Percentiles rank a stretch among this genome's conserved stretches.
Evolutionary conservation across 2,329 filamentous ascomycete genomes (phyloP).

Genomic region (Phaeosphaeriaceae sp.): DNA sequence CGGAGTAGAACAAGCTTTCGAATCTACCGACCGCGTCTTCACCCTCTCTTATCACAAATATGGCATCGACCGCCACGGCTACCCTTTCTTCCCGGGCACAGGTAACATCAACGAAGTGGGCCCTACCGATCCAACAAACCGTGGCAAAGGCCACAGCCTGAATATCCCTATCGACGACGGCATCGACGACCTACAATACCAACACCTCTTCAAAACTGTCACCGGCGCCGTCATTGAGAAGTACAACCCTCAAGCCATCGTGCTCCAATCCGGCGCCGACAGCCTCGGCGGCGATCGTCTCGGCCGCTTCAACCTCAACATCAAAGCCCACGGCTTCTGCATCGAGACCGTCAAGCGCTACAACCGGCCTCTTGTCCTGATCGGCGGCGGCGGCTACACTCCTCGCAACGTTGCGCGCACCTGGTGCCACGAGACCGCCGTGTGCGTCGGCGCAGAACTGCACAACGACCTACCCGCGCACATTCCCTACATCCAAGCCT

Average conservation of each 20-base stretch:
- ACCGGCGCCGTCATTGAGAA: slow-evolving; percentile 79
- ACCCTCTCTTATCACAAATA: slow-evolving; percentile 98
- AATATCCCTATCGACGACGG: slow-evolving; percentile 92
- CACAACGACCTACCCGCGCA: slow-evolving; percentile 76
- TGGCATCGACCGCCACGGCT: slow-evolving; percentile 66
- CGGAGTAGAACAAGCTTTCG: slow-evolving; percentile 89
- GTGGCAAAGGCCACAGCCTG: slow-evolving; percentile 85
- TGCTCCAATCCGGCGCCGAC: slow-evolving; percentile 94
- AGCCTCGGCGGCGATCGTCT: slow-evolving; percentile 91
- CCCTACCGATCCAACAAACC: slow-evolving; percentile 80
- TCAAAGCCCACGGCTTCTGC: slow-evolving; percentile 90
- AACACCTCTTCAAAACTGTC: slow-evolving; percentile 81
- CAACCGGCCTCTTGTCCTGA: slow-evolving; percentile 81
- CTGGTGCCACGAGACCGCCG: slow-evolving; percentile 95
- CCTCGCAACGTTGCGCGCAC: slow-evolving; percentile 94
- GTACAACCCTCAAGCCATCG: slow-evolving; percentile 90
- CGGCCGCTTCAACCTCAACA: slow-evolving; percentile 95
- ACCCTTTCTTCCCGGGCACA: slow-evolving; percentile 85
- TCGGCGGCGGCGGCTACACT: slow-evolving; percentile 95
- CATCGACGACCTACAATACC: slow-evolving; percentile 90
- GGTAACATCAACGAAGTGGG: slow-evolving; percentile 87
- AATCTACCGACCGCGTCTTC: slow-evolving; percentile 87
- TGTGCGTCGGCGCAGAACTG: slow-evolving; percentile 80
- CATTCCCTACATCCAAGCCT: slow-evolving; percentile 86
- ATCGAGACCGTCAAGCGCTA: slow-evolving; percentile 87